A percentile compares a stretch with the other conserved stretches of the same genome.
Evolutionary conservation across 495 filamentous ascomycete genomes (phyloP).

Genomic region (Penicillium crystallinum): DNA sequence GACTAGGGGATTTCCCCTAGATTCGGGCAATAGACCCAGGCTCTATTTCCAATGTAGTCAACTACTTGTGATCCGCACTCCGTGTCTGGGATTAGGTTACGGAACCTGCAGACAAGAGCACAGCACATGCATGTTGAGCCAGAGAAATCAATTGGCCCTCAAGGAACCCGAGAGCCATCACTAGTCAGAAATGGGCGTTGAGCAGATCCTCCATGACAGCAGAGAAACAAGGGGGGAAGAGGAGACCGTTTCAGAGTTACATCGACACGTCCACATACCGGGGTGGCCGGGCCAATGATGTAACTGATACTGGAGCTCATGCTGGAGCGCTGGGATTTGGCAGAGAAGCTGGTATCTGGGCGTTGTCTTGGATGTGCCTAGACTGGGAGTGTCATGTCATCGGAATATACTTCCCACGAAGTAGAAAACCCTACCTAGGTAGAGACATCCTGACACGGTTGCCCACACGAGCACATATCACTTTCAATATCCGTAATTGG

Average conservation of each 20-base stretch:
- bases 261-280: slow-evolving; percentile 3
- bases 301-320: neutral
- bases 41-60: neutral
- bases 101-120: slow-evolving; percentile 4
- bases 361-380: neutral
- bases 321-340: neutral
- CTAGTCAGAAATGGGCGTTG: neutral
- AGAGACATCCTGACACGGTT: too few relatives aligned
- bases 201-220: slow-evolving; percentile 1
- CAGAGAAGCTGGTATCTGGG: neutral
- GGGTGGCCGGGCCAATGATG: neutral
- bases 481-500: neutral
- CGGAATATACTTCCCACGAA: neutral
- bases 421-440: too few relatives aligned
- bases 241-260: slow-evolving; percentile 7
- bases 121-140: neutral
- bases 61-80: too few relatives aligned
- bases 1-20: slow-evolving; percentile 4
- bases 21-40: neutral
- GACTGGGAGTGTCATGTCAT: neutral
- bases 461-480: too few relatives aligned
- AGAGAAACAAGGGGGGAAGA: slow-evolving; percentile 2
- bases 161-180: slow-evolving; percentile 5
- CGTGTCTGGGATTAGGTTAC: neutral
- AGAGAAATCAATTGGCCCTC: slow-evolving; percentile 1